These are phyloP conservation scores for Ascodesmis nigricans DNA, from an alignment of 495 filamentous ascomycete species.

Conservation along the genomic window DNA sequence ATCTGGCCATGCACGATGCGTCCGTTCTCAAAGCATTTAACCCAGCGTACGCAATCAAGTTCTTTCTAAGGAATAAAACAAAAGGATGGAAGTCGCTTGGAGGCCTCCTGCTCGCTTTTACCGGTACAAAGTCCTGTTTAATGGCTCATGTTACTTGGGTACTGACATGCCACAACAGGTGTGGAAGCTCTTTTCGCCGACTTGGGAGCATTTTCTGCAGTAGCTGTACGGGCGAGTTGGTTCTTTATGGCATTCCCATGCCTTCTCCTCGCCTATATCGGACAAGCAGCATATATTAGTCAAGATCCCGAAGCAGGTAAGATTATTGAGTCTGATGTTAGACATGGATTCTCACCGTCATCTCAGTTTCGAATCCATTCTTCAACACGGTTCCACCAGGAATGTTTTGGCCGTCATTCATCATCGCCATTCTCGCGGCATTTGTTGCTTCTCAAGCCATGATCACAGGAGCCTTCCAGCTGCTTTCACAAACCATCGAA, in stretches of 20 bases:
- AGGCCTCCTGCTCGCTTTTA: constrained; percentile 48
- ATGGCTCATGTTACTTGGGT: too few species aligned
- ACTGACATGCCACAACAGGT: too few species aligned
- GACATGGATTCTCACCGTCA: too few species aligned
- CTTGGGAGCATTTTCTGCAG: constrained; percentile 26
- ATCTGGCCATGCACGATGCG: constrained; percentile 39
- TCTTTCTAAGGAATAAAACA: constrained; percentile 37
- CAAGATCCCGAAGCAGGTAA: constrained; percentile 28
- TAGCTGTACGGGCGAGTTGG: constrained; percentile 45
- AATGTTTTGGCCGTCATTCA: constrained; percentile 39
- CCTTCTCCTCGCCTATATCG: constrained; percentile 46
- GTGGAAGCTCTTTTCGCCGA: constrained; percentile 59
- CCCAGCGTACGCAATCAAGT: constrained; percentile 39
- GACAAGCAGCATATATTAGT: constrained; percentile 52
- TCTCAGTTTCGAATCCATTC: constrained; percentile 44
- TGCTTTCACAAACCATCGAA: constrained; percentile 51
- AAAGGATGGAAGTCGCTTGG: constrained; percentile 45
- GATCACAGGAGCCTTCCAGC: constrained; percentile 51
- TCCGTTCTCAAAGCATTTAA: constrained; percentile 47
- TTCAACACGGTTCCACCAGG: constrained; percentile 44
- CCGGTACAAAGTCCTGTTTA: too few species aligned
- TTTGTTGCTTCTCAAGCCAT: constrained; percentile 60
- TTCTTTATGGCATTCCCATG: constrained; percentile 41
- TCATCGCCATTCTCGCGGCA: constrained; percentile 45
- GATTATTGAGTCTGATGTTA: too few species aligned